A percentile compares a stretch with the other conserved stretches of the same genome.
phyloP scores from a whole-genome alignment of 1,284 basidiomycete species.

The Boletus mariae region DNA sequence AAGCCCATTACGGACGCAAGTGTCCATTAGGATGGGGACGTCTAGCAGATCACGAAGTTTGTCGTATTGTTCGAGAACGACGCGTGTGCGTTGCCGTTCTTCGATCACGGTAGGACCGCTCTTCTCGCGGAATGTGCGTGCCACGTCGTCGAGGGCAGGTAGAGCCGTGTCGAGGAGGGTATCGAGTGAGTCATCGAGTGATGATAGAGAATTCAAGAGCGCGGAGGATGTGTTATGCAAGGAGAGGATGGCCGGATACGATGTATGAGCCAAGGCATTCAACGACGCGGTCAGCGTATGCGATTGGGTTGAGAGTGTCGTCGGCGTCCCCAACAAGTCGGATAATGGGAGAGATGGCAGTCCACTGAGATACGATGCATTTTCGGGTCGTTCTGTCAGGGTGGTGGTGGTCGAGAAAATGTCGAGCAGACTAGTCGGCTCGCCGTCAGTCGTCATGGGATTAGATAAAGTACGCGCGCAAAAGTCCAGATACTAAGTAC shows the following conservation, averaged over 20 bases:
- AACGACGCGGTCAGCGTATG: conserved; percentile 83
- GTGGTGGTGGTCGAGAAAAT: conserved; percentile 22
- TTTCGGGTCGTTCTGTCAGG: conserved; percentile 25
- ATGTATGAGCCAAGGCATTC: conserved; percentile 82
- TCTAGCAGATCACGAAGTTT: conserved; percentile 89
- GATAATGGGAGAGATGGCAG: conserved; percentile 64
- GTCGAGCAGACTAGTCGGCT: conserved; percentile 25
- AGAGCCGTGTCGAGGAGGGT: conserved; percentile 62
- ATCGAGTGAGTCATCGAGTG: conserved; percentile 65
- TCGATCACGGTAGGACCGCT: conserved; percentile 53
- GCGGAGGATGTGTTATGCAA: conserved; percentile 73
- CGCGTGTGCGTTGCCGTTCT: conserved; percentile 68
- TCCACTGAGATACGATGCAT: conserved; percentile 54
- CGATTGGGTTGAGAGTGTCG: conserved; percentile 72
- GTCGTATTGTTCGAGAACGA: conserved; percentile 87
- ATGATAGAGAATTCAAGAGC: conserved; percentile 60
- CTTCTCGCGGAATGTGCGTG: conserved; percentile 58
- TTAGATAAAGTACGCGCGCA: background rate
- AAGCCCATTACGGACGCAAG: conserved; percentile 87
- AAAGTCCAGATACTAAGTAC: background rate
- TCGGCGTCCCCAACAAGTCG: conserved; percentile 68
- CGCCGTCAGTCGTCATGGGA: conserved; percentile 23
- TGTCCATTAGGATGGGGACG: conserved; percentile 85
- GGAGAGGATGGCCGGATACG: conserved; percentile 84
- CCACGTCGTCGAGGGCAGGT: conserved; percentile 68